phyloP scores from a whole-genome alignment of 257 asterid genomes.

The Cynanchum wilfordii region DNA sequence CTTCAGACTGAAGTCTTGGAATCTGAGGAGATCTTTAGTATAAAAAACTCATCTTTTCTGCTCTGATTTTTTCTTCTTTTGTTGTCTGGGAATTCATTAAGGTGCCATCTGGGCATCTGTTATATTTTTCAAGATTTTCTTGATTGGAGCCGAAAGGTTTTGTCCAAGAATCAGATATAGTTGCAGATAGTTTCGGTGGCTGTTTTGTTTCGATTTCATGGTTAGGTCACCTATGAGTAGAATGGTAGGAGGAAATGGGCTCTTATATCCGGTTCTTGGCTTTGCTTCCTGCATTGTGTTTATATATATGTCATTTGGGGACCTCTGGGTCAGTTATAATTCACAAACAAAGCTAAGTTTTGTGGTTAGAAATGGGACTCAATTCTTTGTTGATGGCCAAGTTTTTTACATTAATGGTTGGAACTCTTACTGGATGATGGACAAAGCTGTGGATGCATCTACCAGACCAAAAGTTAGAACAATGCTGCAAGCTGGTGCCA shows the following conservation, averaged over 20 bases:
- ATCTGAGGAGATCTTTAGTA: slow-evolving; percentile 29
- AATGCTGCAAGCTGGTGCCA: slow-evolving; percentile 81
- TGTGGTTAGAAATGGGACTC: slow-evolving; percentile 95
- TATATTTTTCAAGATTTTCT: slow-evolving; percentile 5
- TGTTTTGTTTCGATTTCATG: slow-evolving; percentile 18
- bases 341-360: slow-evolving; percentile 50
- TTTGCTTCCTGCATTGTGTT: slow-evolving; percentile 76
- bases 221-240: slow-evolving; percentile 31
- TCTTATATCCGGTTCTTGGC: slow-evolving; percentile 80
- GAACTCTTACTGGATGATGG: slow-evolving; percentile 99
- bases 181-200: background rate
- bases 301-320: slow-evolving; percentile 83
- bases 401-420: slow-evolving; percentile 91
- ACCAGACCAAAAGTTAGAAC: slow-evolving; percentile 55
- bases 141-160: slow-evolving; percentile 15
- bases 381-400: slow-evolving; percentile 77
- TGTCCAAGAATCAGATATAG: slow-evolving; percentile 1
- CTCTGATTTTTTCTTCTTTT: slow-evolving; percentile 16
- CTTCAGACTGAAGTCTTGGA: slow-evolving; percentile 30
- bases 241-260: slow-evolving; percentile 66
- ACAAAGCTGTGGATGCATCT: slow-evolving; percentile 70
- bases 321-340: slow-evolving; percentile 46
- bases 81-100: slow-evolving; percentile 18
- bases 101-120: slow-evolving; percentile 16
- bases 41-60: slow-evolving; percentile 14